These are phyloP conservation scores for Alternaria sp. DNA, from an alignment of 2,329 filamentous ascomycete species.

Conservation along the genomic window DNA sequence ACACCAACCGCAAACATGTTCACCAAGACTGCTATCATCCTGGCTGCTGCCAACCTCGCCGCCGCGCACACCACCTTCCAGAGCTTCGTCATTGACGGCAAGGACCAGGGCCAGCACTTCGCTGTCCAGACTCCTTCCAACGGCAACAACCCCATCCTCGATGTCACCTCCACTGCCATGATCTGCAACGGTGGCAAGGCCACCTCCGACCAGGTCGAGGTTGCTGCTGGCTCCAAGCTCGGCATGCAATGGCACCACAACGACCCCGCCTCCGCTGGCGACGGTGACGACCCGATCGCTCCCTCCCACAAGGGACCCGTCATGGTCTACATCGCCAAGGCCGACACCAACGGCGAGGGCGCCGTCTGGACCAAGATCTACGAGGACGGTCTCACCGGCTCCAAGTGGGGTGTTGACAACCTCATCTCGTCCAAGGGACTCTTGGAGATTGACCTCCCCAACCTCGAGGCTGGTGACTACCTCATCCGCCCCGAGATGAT, in stretches of 20 bases:
- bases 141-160: constrained; percentile 46
- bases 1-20: constrained; percentile 37
- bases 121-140: constrained; percentile 55
- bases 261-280: constrained; percentile 31
- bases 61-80: constrained; percentile 48
- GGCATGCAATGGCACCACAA: constrained; percentile 59
- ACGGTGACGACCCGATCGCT: constrained; percentile 60
- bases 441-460: constrained; percentile 49
- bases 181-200: constrained; percentile 45
- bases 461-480: constrained; percentile 49
- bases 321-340: constrained; percentile 59
- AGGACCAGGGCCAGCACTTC: constrained; percentile 43
- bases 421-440: constrained; percentile 51
- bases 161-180: constrained; percentile 46
- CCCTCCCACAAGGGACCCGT: constrained; percentile 60
- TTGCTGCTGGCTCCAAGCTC: constrained; percentile 57
- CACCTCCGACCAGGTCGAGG: constrained; percentile 51
- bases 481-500: constrained; percentile 54
- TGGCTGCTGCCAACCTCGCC: constrained; percentile 44
- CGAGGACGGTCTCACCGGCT: constrained; percentile 44
- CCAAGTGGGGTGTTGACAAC: constrained; percentile 49
- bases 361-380: constrained; percentile 58
- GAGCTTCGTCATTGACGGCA: constrained; percentile 52
- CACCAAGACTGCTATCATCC: constrained; percentile 39
- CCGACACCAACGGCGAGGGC: constrained; percentile 52